Evolutionary conservation across 2,329 filamentous ascomycete species (phyloP).

Genomic region (Orbilia blumenaviensis): DNA sequence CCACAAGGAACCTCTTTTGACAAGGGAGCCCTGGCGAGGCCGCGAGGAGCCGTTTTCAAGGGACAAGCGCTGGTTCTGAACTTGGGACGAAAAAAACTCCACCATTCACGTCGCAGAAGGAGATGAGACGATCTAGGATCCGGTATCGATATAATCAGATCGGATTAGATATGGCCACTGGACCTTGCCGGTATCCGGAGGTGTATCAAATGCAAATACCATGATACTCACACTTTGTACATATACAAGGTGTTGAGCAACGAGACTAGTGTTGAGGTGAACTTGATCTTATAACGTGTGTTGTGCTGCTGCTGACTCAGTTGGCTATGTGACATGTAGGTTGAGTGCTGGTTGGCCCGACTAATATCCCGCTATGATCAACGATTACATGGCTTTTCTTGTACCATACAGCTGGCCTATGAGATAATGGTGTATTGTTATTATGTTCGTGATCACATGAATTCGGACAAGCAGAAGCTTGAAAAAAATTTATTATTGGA

Average conservation of each 20-base stretch:
- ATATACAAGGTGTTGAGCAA: not conserved
- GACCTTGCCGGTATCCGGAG: not conserved
- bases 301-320: too few relatives aligned
- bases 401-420: too few relatives aligned
- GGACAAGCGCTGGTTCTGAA: not conserved
- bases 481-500: too few relatives aligned
- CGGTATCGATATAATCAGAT: not conserved
- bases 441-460: too few relatives aligned
- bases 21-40: constrained; percentile 11
- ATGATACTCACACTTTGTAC: not conserved
- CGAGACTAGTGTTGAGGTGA: too few relatives aligned
- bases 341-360: too few relatives aligned
- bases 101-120: constrained; percentile 32
- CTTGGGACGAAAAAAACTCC: constrained; percentile 42
- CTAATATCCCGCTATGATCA: too few relatives aligned
- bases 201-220: not conserved
- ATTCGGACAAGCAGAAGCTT: too few relatives aligned
- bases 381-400: too few relatives aligned
- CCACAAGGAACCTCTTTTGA: not conserved
- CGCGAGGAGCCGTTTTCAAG: not conserved
- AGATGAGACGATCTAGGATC: not conserved
- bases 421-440: too few relatives aligned
- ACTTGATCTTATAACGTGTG: too few relatives aligned
- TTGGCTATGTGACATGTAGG: too few relatives aligned
- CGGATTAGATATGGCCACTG: not conserved